Evolutionary conservation across 805 yeast genomes (phyloP).

Genomic region (Monosporozyma siamensis): DNA sequence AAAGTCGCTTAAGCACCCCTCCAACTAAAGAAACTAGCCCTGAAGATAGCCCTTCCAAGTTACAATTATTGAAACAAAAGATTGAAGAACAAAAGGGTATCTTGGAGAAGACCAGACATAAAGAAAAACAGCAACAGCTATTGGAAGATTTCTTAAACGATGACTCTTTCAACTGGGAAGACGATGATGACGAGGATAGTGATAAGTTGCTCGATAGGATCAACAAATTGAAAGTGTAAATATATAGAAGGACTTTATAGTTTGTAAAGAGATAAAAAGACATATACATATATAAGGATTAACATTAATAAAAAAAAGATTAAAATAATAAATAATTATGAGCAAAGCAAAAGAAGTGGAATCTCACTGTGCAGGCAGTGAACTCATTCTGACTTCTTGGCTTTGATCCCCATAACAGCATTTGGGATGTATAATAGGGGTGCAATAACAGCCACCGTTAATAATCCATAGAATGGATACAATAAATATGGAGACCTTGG

Average conservation of each 20-base stretch:
- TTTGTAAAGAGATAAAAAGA: background rate
- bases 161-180: constrained; percentile 24
- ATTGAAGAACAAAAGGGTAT: constrained; percentile 26
- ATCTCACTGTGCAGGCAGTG: too few relatives aligned
- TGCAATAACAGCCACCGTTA: constrained; percentile 54
- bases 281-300: background rate
- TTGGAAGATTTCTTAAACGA: constrained; percentile 23
- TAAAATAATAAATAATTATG: background rate
- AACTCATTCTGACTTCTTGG: constrained; percentile 14
- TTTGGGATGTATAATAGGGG: constrained; percentile 65
- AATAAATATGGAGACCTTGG: constrained; percentile 63
- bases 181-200: constrained; percentile 22
- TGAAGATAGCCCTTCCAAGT: constrained; percentile 6
- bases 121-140: constrained; percentile 22
- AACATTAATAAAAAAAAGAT: background rate
- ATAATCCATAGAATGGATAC: constrained; percentile 71
- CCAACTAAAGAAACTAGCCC: too few relatives aligned
- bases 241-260: background rate
- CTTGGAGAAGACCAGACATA: constrained; percentile 15
- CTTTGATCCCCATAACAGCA: constrained; percentile 65
- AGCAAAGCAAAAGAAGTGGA: too few relatives aligned
- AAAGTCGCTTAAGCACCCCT: too few relatives aligned
- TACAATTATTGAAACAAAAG: constrained; percentile 20
- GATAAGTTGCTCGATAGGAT: constrained; percentile 17
- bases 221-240: constrained; percentile 8